phyloP scores from a whole-genome alignment of 345 rosid genomes.

The Alliaria petiolata region DNA sequence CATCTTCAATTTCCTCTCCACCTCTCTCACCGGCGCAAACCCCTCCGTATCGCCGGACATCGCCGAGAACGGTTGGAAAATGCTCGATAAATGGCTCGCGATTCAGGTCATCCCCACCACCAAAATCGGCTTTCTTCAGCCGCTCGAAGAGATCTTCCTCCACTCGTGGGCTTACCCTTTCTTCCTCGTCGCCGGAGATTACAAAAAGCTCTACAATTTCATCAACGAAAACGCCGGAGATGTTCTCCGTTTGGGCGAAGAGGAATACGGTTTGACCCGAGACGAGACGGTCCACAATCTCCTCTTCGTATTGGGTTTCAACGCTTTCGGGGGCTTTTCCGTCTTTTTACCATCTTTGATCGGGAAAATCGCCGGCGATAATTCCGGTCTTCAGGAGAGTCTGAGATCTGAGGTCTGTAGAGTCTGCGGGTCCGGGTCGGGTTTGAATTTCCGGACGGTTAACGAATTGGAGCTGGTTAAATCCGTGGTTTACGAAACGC shows the following conservation, averaged over 20 bases:
- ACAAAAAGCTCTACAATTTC: conserved; percentile 51
- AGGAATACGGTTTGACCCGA: conserved; percentile 57
- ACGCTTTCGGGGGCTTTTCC: conserved; percentile 85
- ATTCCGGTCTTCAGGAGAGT: conserved; percentile 52
- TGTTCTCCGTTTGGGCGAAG: conserved; percentile 40
- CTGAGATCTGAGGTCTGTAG: conserved; percentile 44
- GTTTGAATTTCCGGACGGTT: conserved; percentile 53
- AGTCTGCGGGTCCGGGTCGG: conserved; percentile 37
- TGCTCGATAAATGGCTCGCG: conserved; percentile 61
- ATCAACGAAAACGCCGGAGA: conserved; percentile 48
- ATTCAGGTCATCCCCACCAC: conserved; percentile 61
- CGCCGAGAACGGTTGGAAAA: conserved; percentile 43
- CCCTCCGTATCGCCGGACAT: conserved; percentile 43
- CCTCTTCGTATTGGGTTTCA: conserved; percentile 68
- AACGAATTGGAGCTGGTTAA: conserved; percentile 66
- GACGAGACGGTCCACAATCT: conserved; percentile 65
- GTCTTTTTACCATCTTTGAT: conserved; percentile 51
- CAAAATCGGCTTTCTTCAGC: conserved; percentile 44
- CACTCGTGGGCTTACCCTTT: conserved; percentile 78
- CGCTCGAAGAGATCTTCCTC: conserved; percentile 67
- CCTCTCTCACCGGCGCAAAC: conserved; percentile 60
- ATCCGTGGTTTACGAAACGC: conserved; percentile 73
- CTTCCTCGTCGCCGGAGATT: conserved; percentile 53
- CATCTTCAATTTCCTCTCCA: conserved; percentile 58
- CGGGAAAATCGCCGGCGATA: conserved; percentile 37